Base-by-base conservation (phyloP, 306 rosid species). In the Medicago arabica region DNA sequence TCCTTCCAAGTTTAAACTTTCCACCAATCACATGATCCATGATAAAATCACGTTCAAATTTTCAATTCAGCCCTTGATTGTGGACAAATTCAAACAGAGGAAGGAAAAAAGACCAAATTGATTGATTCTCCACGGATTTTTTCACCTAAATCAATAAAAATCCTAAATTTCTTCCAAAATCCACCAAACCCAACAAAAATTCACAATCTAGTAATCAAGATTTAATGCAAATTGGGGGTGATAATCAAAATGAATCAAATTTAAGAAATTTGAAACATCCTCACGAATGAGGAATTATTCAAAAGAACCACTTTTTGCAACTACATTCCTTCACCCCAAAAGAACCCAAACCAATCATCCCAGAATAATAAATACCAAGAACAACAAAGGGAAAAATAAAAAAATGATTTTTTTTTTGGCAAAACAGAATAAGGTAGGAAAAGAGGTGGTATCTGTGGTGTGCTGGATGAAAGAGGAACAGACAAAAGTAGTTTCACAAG, bases 21-120 rank as follows among this genome's bases (percentile, higher is more conserved):
- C 93, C 95, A 76, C 86, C 98, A 86, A 96, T 82, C 82, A 90
- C 97, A 83, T 88, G 98, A 72, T 96, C 99, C 99, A 96, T 96
- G 73, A 80, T 86, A 78, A 80, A 74, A 85, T 81, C 53, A 68
- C 71, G 83, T 85, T 75, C 86, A 74, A 79, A 85, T 84, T 78
- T 78, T 83, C 80, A 89, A 85, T 69, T 83, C 84, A 81, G 49
- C 67, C 75, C 68, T 57, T 80, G 82, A 39, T 71, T 53, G 77
- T 73, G 78, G 83, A 72, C n/a, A 84, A 88, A 84, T 80, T 69
- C 70, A 77, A 78, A 75, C 65, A 71, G 40, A 74, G 36, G 41
- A 77, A 82, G 18, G 3, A 36, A 57, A 62, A 80, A 64, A 28
- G 50, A 55, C 28, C 67, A 23, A 78, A 78, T 46, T 69, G 72